Evolutionary conservation across 202 grass and related monocot genomes (phyloP), one percentile per base, ranked within the genome.

Genomic region (Carex arenaria): DNA sequence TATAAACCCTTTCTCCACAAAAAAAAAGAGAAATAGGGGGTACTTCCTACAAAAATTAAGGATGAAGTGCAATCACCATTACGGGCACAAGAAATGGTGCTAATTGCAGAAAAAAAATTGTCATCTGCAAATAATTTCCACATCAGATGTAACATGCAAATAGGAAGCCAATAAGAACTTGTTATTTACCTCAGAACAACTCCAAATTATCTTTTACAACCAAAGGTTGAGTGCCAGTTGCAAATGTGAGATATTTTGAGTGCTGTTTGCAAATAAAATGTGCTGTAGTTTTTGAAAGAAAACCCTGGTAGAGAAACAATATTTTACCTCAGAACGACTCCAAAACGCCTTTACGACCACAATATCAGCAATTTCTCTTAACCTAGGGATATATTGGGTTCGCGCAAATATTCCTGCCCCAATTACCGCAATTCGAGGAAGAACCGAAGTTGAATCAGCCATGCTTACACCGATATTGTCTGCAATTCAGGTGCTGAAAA

Each of bases 341-440:
- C 95, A 98, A 86, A 98, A 90, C 59, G 90, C 62, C 89, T 92
- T 95, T 61, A 98, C 74, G 82, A 90, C 59, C 52, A 92, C 89
- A 80, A 90, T 82, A 85, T 91, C 87, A 54, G 95, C 70, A 80
- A 98, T 86, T 82, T 98, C 95, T 56, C 89, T 90, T 75, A 98
- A 87, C 87, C 95, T 90, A 79, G 95, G 92, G 79, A 95, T 91
- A 82, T 98, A 98, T 79, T 98, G 95, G 19, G 95, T 95, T 22
- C 95, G 92, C 5, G 80, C 95, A 64, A 98, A 98, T 91, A 88
- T 93, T 34, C 92, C 95, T 26, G 92, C 95, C 40, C 95, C 95
- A 67, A 92, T 17, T 72, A 98, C 67, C 10, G 95, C 92, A 83
- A 98, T 95, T 70, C 81, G 84, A 26, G 92, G 95, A 42, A 87